Conservation (phyloP, 2,329 filamentous ascomycete species). For the Monosporascus sp. region DNA sequence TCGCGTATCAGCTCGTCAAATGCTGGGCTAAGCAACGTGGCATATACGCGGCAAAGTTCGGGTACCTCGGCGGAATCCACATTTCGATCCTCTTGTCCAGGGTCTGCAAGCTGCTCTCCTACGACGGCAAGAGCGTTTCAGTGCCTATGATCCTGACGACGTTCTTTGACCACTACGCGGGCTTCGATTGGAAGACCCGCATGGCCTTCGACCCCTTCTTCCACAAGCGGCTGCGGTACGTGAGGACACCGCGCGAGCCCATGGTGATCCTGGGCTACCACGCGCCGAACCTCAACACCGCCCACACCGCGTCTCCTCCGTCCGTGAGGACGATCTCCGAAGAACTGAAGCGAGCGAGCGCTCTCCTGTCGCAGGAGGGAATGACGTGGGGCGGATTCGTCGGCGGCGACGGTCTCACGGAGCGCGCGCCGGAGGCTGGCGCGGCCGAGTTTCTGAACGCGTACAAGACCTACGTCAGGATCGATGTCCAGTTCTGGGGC, state of each 20-base stretch:
- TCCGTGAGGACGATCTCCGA: conserved; percentile 45
- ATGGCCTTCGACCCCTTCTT: conserved; percentile 58
- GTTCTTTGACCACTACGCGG: conserved; percentile 60
- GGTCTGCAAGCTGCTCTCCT: conserved; percentile 50
- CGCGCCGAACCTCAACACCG: conserved; percentile 56
- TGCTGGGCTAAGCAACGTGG: conserved; percentile 58
- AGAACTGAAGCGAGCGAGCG: conserved; percentile 45
- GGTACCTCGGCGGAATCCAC: conserved; percentile 61
- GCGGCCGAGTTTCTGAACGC: conserved; percentile 43
- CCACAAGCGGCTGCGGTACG: conserved; percentile 45
- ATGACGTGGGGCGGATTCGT: conserved; percentile 42
- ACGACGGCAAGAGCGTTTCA: conserved; percentile 31
- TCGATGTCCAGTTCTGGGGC: conserved; percentile 64
- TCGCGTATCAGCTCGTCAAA: conserved; percentile 56
- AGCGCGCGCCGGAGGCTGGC: conserved; percentile 13
- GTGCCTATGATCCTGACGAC: conserved; percentile 48
- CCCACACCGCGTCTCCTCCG: conserved; percentile 46
- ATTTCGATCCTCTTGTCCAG: conserved; percentile 57
- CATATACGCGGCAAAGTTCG: conserved; percentile 60
- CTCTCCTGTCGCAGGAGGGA: conserved; percentile 30
- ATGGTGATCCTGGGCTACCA: conserved; percentile 61
- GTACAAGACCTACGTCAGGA: conserved; percentile 52
- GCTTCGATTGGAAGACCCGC: conserved; percentile 52
- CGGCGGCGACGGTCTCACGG: conserved; percentile 4
- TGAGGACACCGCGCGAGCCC: conserved; percentile 52